phyloP scores from a whole-genome alignment of 176 grass and related monocot species.

The Aegilops longissima region DNA sequence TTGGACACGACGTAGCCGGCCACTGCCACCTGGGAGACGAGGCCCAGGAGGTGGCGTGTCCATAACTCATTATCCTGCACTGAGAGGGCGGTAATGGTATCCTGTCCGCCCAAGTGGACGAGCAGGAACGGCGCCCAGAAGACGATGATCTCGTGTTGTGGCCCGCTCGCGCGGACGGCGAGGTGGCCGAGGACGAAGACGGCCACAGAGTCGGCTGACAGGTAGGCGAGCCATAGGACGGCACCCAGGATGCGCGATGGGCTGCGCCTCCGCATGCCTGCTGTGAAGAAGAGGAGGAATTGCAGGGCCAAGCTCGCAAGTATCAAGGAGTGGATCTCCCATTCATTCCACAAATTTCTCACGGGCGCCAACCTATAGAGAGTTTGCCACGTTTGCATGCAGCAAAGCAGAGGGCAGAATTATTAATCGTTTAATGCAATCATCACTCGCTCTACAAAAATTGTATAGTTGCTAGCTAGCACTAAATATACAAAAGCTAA shows the following conservation, averaged over 20 bases:
- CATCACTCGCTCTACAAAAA: neutral
- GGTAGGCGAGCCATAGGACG: neutral
- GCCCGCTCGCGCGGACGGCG: neutral
- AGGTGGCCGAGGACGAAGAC: conserved; percentile 6
- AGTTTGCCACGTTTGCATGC: neutral
- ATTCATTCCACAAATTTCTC: neutral
- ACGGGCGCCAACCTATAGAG: neutral
- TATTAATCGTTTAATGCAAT: neutral
- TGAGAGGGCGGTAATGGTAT: too few relatives aligned
- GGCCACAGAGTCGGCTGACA: conserved; percentile 25
- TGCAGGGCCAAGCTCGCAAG: conserved; percentile 24
- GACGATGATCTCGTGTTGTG: neutral
- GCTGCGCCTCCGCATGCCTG: conserved; percentile 12
- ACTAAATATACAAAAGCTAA: too few relatives aligned
- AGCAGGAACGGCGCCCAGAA: neutral
- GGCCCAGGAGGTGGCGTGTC: neutral
- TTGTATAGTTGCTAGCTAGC: neutral
- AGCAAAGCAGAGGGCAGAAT: neutral
- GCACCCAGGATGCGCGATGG: neutral
- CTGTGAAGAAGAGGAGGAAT: conserved; percentile 16
- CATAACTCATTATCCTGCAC: neutral
- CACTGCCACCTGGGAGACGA: neutral
- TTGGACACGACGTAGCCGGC: neutral
- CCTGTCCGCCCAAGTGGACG: too few relatives aligned
- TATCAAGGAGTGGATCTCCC: neutral